Conservation (phyloP, 805 yeast genomes). For the Starmera quercuum region DNA sequence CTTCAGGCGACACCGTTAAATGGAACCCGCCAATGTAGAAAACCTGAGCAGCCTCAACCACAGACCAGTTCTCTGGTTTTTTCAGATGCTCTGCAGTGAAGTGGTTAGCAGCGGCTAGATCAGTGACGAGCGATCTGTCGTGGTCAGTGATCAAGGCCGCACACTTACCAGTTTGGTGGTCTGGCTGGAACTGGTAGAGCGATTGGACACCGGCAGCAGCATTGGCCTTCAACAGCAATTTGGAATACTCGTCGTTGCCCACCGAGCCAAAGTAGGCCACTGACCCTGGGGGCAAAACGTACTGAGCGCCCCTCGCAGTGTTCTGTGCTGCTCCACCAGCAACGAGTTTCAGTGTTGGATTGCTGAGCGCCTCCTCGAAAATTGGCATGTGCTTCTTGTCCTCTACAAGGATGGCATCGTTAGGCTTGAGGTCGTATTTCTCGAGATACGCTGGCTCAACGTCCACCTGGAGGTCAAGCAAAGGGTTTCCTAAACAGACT, state of each 20-base stretch:
- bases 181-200: slow-evolving; percentile 72
- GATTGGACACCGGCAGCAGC: slow-evolving; percentile 81
- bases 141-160: slow-evolving; percentile 88
- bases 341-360: slow-evolving; percentile 55
- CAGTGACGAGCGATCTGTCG: slow-evolving; percentile 91
- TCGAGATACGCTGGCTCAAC: slow-evolving; percentile 60
- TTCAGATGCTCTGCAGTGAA: slow-evolving; percentile 85
- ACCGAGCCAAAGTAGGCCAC: slow-evolving; percentile 96
- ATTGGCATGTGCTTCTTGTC: slow-evolving; percentile 82
- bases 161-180: slow-evolving; percentile 90
- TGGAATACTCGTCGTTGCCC: slow-evolving; percentile 86
- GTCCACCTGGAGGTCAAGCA: slow-evolving; percentile 78
- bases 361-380: slow-evolving; percentile 66
- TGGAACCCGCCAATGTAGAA: slow-evolving; percentile 99
- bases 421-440: slow-evolving; percentile 78
- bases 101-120: slow-evolving; percentile 96
- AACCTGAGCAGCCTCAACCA: slow-evolving; percentile 70
- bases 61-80: slow-evolving; percentile 82
- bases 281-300: slow-evolving; percentile 68
- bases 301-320: slow-evolving; percentile 98
- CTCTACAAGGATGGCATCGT: slow-evolving; percentile 87
- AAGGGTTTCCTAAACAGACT: slow-evolving; percentile 88
- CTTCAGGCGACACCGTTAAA: slow-evolving; percentile 94
- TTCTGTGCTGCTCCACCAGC: slow-evolving; percentile 99
- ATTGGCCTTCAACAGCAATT: slow-evolving; percentile 76